Percentiles rank a stretch among this genome's conserved stretches.
Conservation (phyloP, 2,329 filamentous ascomycete genomes). For the Colletotrichum shisoi region DNA sequence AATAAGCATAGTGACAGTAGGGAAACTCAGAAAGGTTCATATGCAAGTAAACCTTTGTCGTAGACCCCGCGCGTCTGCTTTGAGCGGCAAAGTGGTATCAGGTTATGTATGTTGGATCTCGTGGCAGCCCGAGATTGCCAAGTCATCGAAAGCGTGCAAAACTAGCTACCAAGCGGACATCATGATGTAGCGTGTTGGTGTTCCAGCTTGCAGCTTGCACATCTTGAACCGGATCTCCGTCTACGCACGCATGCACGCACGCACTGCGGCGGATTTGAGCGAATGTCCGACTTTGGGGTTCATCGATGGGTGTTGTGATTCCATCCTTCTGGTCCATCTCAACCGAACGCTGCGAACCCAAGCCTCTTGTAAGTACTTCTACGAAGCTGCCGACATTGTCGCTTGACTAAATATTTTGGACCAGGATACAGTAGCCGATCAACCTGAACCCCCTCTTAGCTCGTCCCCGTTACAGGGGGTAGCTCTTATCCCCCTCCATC, state of each 20-base stretch:
- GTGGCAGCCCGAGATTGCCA: not conserved
- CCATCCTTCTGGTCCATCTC: too few relatives aligned
- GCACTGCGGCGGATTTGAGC: not conserved
- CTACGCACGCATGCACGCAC: not conserved
- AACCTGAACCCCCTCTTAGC: not conserved
- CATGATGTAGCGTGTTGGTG: conserved; percentile 4
- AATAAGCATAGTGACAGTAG: not conserved
- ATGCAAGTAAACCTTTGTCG: conserved; percentile 9
- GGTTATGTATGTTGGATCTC: not conserved
- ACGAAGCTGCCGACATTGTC: not conserved
- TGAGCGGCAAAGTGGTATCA: conserved; percentile 15
- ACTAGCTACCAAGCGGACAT: not conserved
- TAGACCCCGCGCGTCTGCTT: conserved; percentile 19
- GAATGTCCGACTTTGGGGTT: not conserved
- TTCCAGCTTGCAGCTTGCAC: conserved; percentile 6
- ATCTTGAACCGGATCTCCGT: conserved; percentile 13
- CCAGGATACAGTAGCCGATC: too few relatives aligned
- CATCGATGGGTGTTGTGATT: not conserved
- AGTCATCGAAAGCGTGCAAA: not conserved
- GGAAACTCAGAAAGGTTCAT: not conserved
- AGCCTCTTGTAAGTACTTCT: not conserved
- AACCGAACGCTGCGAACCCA: not conserved
- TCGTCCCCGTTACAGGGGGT: conserved; percentile 3
- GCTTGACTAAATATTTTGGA: not conserved
- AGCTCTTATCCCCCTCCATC: not conserved